Base-by-base conservation (phyloP, 805 yeast genomes). In the Jamesozyma lodderae region DNA sequence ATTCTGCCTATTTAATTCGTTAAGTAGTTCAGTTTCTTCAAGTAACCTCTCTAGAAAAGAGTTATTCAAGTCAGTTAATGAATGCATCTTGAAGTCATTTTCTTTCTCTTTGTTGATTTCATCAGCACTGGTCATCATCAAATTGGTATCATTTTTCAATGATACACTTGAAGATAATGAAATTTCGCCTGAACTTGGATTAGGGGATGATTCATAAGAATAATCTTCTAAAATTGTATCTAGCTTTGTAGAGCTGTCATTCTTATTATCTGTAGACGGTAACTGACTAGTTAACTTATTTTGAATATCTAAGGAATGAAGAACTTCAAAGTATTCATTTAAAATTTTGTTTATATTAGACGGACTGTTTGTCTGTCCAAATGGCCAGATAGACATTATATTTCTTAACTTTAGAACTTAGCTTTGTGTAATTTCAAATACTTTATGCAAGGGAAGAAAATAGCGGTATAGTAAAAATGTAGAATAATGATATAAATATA, bases 341-440 rank as follows among this genome's bases (percentile, higher is more conserved):
- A 70, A 51, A n/a, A 64, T 57, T 46, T 60, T 59, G 44, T 57
- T 62, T 23, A 66, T 57, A 38, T 63, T 57, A 23, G 67, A 55
- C 20, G 55, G 48, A 27, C 50, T 53, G 24, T 48, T 46, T 43
- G 54, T 58, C 48, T 62, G 66, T 52, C 67, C 69, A 51, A 66
- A 66, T 16, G 69, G 69, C 72, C 72, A 67, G 46, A 62, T 60
- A 15, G 72, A 65, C 71, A 67, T 66, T 9, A n/a, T 26, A 16
- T 11, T 10, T 26, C 11, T 6, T 26, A 26, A 26, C 14, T 13
- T 26, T 26, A 26, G n/a, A n/a, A n/a, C n/a, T n/a, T n/a, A n/a
- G n/a, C n/a, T n/a, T n/a, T n/a, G n/a, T n/a, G n/a, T n/a, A n/a
- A n/a, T n/a, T n/a, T n/a, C n/a, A n/a, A n/a, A n/a, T n/a, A n/a